Evolutionary conservation across 495 filamentous ascomycete species (phyloP), one percentile per base, ranked within the genome.

Genomic region (Chaetomium fimeti): DNA sequence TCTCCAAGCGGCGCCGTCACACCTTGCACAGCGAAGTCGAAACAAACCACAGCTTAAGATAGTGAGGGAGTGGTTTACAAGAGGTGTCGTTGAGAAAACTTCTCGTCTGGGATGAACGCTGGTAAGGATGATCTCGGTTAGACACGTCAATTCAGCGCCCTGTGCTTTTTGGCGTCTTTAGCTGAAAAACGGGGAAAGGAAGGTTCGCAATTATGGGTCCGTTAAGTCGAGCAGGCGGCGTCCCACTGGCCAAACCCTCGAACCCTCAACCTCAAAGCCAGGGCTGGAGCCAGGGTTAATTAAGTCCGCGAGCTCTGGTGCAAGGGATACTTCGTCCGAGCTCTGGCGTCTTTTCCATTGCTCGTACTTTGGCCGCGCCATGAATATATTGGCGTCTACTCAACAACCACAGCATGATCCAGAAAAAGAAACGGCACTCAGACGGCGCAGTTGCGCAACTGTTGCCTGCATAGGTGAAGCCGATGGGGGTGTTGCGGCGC

Each of bases 111-210:
- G 58, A 60, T 38, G n/a, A 51, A 24, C 28, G 9, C 28, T 60
- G 58, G 52, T 38, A 38, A 60, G 45, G 58, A 60, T 60, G 45
- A 51, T 60, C 58, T 60, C 58, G 58, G 58, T 60, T 60, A 38
- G 28, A 24, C 24, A 38, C 5, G 36, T 60, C 40, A 32, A 48
- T 48, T 48, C 25, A 48, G 25, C 28, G 57, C 15, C 54, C 18
- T 57, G 25, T 53, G 51, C 51, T 55, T 36, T n/a, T 25, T 13
- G 54, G 11, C 32, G 36, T 24, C 20, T n/a, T 11, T 4, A 13
- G 20, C 7, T 6, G 32, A 7, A 40, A 54, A 54, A 7, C 3
- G 13, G 27, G 28, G 27, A 18, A 45, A 12, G 36, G 47, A 49
- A 51, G 18, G 11, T 24, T 38, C 25, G 12, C 27, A 38, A 25